These are phyloP conservation scores for Clarireedia hainanense DNA, from an alignment of 2,329 filamentous ascomycete species.

Conservation along the genomic window DNA sequence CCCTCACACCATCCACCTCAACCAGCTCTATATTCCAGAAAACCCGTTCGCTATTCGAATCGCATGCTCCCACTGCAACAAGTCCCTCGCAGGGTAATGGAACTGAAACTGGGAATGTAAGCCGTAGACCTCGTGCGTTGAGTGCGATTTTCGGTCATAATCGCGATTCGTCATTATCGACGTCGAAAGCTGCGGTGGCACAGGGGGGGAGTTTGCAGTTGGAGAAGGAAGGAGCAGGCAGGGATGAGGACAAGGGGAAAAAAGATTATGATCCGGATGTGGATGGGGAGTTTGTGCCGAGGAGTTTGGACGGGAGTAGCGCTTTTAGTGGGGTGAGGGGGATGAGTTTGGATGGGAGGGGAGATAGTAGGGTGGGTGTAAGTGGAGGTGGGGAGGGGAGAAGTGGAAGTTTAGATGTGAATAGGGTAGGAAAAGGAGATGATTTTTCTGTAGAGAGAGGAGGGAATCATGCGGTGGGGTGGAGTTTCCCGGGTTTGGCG, in stretches of 20 bases:
- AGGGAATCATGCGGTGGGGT: background rate
- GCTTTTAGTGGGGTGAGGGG: background rate
- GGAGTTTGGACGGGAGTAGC: background rate
- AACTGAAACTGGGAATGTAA: background rate
- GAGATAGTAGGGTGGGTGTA: background rate
- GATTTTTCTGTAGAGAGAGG: background rate
- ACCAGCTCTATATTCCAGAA: constrained; percentile 19
- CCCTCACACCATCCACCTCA: constrained; percentile 10
- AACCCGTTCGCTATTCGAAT: constrained; percentile 24
- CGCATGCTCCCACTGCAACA: constrained; percentile 5
- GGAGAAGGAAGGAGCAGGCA: background rate
- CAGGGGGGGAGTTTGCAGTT: background rate
- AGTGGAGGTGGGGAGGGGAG: background rate
- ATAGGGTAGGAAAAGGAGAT: background rate
- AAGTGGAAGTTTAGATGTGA: background rate
- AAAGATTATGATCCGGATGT: constrained; percentile 5
- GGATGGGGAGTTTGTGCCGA: constrained; percentile 2
- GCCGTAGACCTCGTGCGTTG: background rate
- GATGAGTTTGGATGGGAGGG: background rate
- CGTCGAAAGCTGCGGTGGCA: background rate
- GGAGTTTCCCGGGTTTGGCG: background rate
- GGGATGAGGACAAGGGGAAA: background rate
- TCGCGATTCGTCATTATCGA: background rate
- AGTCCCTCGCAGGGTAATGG: background rate
- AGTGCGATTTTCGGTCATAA: background rate